Percentiles rank a stretch among this genome's conserved stretches.
Conservation (phyloP, 306 rosid species). For the Vachellia pachyceras region DNA sequence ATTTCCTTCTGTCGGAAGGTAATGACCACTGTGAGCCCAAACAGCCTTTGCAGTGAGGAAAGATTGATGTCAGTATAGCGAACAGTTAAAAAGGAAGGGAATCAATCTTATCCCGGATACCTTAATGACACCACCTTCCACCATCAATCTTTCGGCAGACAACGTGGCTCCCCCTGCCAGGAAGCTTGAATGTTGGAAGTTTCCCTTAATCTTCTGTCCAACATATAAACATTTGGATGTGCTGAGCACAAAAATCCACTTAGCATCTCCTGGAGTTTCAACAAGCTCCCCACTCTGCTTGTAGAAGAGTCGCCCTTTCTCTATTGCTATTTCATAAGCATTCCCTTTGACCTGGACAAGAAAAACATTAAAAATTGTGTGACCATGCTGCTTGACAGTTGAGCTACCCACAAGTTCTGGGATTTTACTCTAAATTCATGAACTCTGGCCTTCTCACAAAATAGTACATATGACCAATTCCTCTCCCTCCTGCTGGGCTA, state of each 20-base stretch:
- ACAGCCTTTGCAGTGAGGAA: conserved; percentile 55
- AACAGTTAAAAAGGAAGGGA: background rate
- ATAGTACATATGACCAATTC: background rate
- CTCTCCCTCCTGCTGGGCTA: background rate
- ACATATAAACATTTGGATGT: conserved; percentile 70
- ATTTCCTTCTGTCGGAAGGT: conserved; percentile 83
- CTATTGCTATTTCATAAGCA: conserved; percentile 63
- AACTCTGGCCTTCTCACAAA: background rate
- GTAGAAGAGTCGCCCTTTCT: conserved; percentile 61
- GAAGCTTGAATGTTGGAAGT: conserved; percentile 95
- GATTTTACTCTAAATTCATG: background rate
- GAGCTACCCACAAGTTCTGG: background rate
- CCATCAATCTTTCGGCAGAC: conserved; percentile 81
- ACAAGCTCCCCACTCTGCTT: conserved; percentile 56
- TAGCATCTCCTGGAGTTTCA: conserved; percentile 61
- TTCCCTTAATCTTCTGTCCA: conserved; percentile 79
- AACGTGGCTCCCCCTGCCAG: conserved; percentile 93
- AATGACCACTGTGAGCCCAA: conserved; percentile 98
- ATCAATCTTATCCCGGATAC: conserved; percentile 38
- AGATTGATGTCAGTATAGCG: conserved; percentile 17
- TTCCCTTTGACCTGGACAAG: conserved; percentile 64
- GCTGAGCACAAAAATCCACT: conserved; percentile 95
- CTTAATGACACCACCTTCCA: conserved; percentile 77
- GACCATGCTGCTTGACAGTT: background rate
- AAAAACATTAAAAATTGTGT: background rate